Evolutionary conservation across 2,329 filamentous ascomycete genomes (phyloP).

Genomic region (Pyrenophora teres): DNA sequence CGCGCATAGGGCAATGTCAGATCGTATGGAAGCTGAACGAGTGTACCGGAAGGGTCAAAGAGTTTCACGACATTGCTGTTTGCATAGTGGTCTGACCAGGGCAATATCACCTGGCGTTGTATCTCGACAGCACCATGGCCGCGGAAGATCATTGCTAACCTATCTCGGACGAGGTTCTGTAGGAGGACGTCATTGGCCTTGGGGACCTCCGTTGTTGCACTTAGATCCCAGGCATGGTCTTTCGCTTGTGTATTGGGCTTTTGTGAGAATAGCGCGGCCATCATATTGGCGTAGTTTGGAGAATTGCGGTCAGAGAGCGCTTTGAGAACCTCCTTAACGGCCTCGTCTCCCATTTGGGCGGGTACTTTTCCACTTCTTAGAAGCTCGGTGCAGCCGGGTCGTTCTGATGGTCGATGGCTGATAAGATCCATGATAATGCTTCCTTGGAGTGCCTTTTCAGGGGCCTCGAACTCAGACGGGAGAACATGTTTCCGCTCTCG

Average conservation of each 20-base stretch:
- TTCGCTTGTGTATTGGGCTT: slow-evolving; percentile 75
- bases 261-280: slow-evolving; percentile 80
- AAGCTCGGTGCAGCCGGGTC: slow-evolving; percentile 81
- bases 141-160: slow-evolving; percentile 77
- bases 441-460: slow-evolving; percentile 71
- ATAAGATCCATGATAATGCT: slow-evolving; percentile 80
- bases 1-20: slow-evolving; percentile 87
- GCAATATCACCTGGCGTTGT: slow-evolving; percentile 75
- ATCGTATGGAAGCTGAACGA: slow-evolving; percentile 93
- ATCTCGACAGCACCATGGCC: slow-evolving; percentile 87
- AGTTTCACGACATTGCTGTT: slow-evolving; percentile 73
- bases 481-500: slow-evolving; percentile 70
- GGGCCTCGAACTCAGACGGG: slow-evolving; percentile 72
- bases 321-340: slow-evolving; percentile 79
- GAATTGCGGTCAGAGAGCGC: slow-evolving; percentile 81
- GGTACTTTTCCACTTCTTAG: slow-evolving; percentile 85
- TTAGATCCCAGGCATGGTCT: slow-evolving; percentile 62
- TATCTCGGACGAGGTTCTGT: slow-evolving; percentile 74
- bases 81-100: slow-evolving; percentile 77
- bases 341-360: slow-evolving; percentile 90
- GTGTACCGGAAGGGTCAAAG: slow-evolving; percentile 80
- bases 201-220: slow-evolving; percentile 37
- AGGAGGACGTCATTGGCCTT: slow-evolving; percentile 65
- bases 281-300: slow-evolving; percentile 86
- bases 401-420: slow-evolving; percentile 78